Percentiles rank a stretch among this genome's conserved stretches.
Conservation (phyloP, 108 stramenopile genomes). For the Discostella pseudostelligera region DNA sequence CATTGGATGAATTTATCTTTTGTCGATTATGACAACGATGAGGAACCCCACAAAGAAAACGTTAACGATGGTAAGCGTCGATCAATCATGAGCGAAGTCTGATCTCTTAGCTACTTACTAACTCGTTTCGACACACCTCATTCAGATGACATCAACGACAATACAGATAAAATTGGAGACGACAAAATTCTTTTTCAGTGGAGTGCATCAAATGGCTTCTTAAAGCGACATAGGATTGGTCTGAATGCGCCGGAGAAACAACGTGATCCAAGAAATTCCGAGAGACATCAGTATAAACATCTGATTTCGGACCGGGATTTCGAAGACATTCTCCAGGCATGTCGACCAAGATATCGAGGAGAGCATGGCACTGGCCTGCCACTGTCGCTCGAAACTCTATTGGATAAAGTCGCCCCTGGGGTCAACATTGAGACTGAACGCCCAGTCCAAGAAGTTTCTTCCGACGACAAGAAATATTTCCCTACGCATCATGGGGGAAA, state of each 20-base stretch:
- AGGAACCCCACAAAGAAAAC: constrained; percentile 39
- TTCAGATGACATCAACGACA: constrained; percentile 1
- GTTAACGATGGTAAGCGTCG: constrained; percentile 18
- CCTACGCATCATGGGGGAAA: constrained; percentile 14
- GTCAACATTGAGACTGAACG: not conserved
- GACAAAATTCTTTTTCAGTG: constrained; percentile 14
- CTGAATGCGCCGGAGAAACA: not conserved
- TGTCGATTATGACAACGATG: constrained; percentile 67
- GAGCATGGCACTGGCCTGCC: constrained; percentile 44
- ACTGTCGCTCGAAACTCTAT: constrained; percentile 22
- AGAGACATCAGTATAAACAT: constrained; percentile 56
- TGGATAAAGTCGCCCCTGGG: constrained; percentile 16
- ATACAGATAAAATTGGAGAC: constrained; percentile 13
- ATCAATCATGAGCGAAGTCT: no score
- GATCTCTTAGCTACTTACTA: not conserved
- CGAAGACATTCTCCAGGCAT: constrained; percentile 83
- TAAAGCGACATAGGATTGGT: constrained; percentile 16
- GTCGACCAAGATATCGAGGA: constrained; percentile 61
- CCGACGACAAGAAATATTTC: not conserved
- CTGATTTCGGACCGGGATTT: constrained; percentile 75
- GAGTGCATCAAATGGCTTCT: constrained; percentile 56
- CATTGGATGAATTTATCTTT: constrained; percentile 91
- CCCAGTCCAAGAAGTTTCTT: not conserved
- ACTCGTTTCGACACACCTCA: not conserved
- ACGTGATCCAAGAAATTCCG: constrained; percentile 4